Evolutionary conservation across 345 rosid species (phyloP).

Genomic region (thale cress (Arabidopsis thaliana)): TAIR10.1 NC_003076.8:19933001-19933500

Average conservation of each 20-base stretch:
- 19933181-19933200: slow-evolving; percentile 57
- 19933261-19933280: slow-evolving; percentile 49
- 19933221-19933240: slow-evolving; percentile 73
- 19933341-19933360: slow-evolving; percentile 45
- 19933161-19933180: slow-evolving; percentile 51
- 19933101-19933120: slow-evolving; percentile 66
- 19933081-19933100: slow-evolving; percentile 61
- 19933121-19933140: slow-evolving; percentile 64
- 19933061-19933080: slow-evolving; percentile 65
- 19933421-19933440: slow-evolving; percentile 59
- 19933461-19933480: slow-evolving; percentile 82
- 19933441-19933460: slow-evolving; percentile 63
- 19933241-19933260: slow-evolving; percentile 55
- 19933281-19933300: slow-evolving; percentile 61
- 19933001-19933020: slow-evolving; percentile 54
- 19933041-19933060: slow-evolving; percentile 67
- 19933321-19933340: slow-evolving; percentile 35
- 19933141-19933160: slow-evolving; percentile 56
- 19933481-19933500: slow-evolving; percentile 56
- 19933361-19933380: slow-evolving; percentile 51
- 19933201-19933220: slow-evolving; percentile 76
- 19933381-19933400: slow-evolving; percentile 29
- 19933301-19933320: slow-evolving; percentile 52
- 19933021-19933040: slow-evolving; percentile 54
- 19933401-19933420: slow-evolving; percentile 36